Conservation (phyloP, 768 basidiomycete genomes). For the Mycena crocata region DNA sequence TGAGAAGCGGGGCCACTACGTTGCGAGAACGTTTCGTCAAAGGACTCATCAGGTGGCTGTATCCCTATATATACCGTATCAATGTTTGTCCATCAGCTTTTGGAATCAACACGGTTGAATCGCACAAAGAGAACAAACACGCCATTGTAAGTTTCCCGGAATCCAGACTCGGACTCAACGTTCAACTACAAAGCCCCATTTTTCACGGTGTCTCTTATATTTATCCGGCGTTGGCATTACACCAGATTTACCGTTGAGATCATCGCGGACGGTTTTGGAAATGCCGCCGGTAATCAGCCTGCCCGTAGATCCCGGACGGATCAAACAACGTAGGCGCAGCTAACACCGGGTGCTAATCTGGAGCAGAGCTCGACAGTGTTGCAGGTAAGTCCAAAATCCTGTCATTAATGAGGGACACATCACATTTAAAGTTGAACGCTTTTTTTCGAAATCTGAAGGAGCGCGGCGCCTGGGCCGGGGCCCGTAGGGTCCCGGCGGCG, state of each 20-base stretch:
- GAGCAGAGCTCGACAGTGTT: constrained; percentile 2
- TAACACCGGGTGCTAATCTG: neutral
- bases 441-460: constrained; percentile 19
- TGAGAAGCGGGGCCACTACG: constrained; percentile 33
- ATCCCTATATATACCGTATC: constrained; percentile 8
- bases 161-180: neutral
- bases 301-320: neutral
- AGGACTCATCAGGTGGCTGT: constrained; percentile 9
- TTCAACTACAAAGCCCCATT: neutral
- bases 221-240: neutral
- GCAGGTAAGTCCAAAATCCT: constrained; percentile 8
- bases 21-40: constrained; percentile 15
- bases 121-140: neutral
- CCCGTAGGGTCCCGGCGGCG: constrained; percentile 4
- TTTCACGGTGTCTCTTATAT: neutral
- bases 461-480: neutral
- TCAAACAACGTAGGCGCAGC: neutral
- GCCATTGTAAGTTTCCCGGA: neutral
- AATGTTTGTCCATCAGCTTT: constrained; percentile 5
- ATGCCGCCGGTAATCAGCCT: constrained; percentile 2
- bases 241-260: neutral
- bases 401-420: constrained; percentile 2
- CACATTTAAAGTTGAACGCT: neutral
- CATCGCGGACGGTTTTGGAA: constrained; percentile 1
- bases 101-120: neutral